These are phyloP conservation scores for Zoysia matrella DNA, from an alignment of 202 grass and related monocot genomes.

Conservation along the genomic window DNA sequence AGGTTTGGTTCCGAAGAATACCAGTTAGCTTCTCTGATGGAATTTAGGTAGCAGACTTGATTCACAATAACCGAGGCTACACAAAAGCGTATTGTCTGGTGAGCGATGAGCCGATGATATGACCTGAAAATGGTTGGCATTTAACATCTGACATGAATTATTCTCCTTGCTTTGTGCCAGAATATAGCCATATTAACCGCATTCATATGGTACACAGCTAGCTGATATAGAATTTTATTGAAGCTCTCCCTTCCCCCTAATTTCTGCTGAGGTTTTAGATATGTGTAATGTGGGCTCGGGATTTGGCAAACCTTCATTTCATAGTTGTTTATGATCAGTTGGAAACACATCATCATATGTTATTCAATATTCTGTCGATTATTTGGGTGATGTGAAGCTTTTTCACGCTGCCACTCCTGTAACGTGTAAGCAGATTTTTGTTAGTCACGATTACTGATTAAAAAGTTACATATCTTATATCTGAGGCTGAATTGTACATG, in stretches of 20 bases:
- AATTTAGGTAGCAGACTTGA: conserved; percentile 1
- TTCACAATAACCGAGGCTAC: background rate
- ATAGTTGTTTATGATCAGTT: conserved; percentile 20
- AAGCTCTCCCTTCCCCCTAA: background rate
- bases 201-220: background rate
- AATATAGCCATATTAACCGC: background rate
- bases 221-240: background rate
- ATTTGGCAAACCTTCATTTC: background rate
- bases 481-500: conserved; percentile 10
- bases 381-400: background rate
- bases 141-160: background rate
- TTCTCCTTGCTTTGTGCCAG: background rate
- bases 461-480: background rate
- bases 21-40: background rate
- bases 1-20: background rate
- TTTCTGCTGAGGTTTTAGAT: background rate
- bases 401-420: background rate
- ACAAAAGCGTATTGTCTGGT: background rate
- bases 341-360: background rate
- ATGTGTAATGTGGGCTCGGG: conserved; percentile 1
- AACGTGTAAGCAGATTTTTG: background rate
- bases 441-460: background rate
- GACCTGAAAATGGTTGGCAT: background rate
- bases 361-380: background rate
- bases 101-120: background rate